Evolutionary conservation across 495 filamentous ascomycete genomes (phyloP).

Genomic region (Zalerion maritima): DNA sequence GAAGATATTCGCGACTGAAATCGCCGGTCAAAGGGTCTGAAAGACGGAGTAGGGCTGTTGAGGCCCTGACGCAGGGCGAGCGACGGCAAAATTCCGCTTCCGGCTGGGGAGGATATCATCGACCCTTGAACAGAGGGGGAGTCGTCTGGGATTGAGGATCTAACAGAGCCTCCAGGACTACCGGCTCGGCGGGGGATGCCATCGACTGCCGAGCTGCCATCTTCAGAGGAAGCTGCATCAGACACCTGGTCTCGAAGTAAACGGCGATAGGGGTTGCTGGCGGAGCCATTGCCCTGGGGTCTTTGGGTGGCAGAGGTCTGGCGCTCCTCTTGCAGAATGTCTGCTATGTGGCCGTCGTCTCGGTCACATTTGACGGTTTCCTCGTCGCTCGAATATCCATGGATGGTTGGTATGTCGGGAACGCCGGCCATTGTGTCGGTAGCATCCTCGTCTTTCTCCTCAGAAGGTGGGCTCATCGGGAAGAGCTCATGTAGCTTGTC

Average conservation of each 20-base stretch:
- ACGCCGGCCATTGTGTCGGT: constrained; percentile 4
- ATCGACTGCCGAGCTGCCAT: constrained; percentile 23
- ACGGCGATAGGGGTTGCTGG: constrained; percentile 32
- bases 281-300: constrained; percentile 16
- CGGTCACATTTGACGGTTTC: constrained; percentile 28
- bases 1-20: constrained; percentile 77
- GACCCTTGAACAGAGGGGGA: constrained; percentile 88
- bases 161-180: constrained; percentile 34
- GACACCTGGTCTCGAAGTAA: constrained; percentile 18
- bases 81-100: constrained; percentile 43
- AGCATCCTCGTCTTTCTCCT: constrained; percentile 31
- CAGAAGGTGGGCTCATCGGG: constrained; percentile 35
- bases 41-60: constrained; percentile 55
- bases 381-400: constrained; percentile 24
- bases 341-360: constrained; percentile 25
- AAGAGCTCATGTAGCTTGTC: too few relatives aligned
- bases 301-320: constrained; percentile 11
- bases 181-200: constrained; percentile 21
- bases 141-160: constrained; percentile 73
- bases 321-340: constrained; percentile 24
- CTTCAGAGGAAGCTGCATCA: constrained; percentile 29
- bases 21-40: constrained; percentile 84
- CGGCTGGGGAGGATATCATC: constrained; percentile 57
- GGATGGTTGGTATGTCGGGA: background rate
- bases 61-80: constrained; percentile 31